Evolutionary conservation across 139 green algal species (phyloP).

Genomic region (Chlorella sp.): DNA sequence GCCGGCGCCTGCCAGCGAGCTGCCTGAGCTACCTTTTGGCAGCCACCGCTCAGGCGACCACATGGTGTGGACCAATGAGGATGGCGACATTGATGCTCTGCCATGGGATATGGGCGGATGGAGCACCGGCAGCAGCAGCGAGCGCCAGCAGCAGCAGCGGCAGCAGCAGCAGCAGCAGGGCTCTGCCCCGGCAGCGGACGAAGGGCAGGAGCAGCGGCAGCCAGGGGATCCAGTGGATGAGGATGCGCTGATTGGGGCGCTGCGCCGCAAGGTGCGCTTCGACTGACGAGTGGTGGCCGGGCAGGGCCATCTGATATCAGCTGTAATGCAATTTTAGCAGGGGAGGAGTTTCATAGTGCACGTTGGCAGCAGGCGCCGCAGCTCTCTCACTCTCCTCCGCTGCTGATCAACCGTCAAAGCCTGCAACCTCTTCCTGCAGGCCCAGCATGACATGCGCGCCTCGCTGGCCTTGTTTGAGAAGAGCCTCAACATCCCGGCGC

Average conservation of each 20-base stretch:
- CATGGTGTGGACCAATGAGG: conserved; percentile 46
- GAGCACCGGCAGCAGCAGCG: conserved; percentile 23
- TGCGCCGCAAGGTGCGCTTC: conserved; percentile 12
- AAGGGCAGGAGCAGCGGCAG: not conserved
- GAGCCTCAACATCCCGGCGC: conserved; percentile 24
- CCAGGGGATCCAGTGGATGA: not conserved
- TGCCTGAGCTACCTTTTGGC: not conserved
- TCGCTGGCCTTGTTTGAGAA: conserved; percentile 40
- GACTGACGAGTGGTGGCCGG: too few species aligned
- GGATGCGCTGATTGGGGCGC: conserved; percentile 12
- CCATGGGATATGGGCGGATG: conserved; percentile 43
- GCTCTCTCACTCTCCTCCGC: too few species aligned
- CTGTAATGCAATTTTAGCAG: too few species aligned
- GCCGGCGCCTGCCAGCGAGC: not conserved
- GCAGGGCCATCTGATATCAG: too few species aligned
- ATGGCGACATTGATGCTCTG: conserved; percentile 39
- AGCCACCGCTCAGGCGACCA: conserved; percentile 18
- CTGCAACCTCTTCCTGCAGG: not conserved
- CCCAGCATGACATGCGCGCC: conserved; percentile 27
- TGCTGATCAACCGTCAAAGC: not conserved
- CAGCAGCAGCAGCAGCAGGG: not conserved
- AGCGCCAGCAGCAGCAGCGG: not conserved
- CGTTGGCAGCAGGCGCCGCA: too few species aligned
- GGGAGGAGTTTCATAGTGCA: too few species aligned
- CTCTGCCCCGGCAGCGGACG: not conserved